Evolutionary conservation across 129 eudicot genomes (phyloP), one percentile per base, ranked within the genome.

Genomic region (Silybum marianum): DNA sequence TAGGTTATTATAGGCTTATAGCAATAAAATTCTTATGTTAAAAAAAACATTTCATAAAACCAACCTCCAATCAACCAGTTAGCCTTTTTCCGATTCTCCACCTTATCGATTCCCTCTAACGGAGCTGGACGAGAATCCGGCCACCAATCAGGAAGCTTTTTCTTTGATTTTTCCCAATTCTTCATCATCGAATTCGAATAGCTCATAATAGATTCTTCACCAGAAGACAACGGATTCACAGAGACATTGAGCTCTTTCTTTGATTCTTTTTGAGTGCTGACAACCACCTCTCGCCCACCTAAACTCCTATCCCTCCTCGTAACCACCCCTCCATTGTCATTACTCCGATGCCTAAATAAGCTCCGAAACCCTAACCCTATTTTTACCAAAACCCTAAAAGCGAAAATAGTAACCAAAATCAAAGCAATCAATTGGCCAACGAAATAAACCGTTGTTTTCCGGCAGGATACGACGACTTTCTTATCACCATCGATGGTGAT

Each of bases 101-200:
- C 92, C 78, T 83, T 90, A 39, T 84, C 80, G 14, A 65, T 78
- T 3, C 66, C 86, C 22, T 71, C 79, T 34, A 85, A 89, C 2
- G 85, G 87, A 6, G 90, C 74, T 28, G 78, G 66, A 66, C 19
- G 72, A 30, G 86, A 24, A 2, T 21, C 83, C 18, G 98, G 98
- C 98, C 98, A 94, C 98, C 98, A 94, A 84, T 81, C 83, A 9
- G 98, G 98, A 88, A 94, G 86, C 83, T 88, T 88, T 74, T 79
- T 78, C 81, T 54, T 74, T 25, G 81, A 73, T 62, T 44, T 85
- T 77, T 51, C 84, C 90, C 86, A 78, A 16, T 69, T 83, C 69
- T 42, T 85, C 74, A 73, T 23, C 82, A 75, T 58, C n/a, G 71
- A 46, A 30, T 51, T 69, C 8, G 78, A 73, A 81, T 25, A 75